Percentiles rank a stretch among this genome's conserved stretches.
These are phyloP conservation scores for Phaeomoniella chlamydospora DNA, from an alignment of 2,329 filamentous ascomycete genomes.

Conservation along the genomic window DNA sequence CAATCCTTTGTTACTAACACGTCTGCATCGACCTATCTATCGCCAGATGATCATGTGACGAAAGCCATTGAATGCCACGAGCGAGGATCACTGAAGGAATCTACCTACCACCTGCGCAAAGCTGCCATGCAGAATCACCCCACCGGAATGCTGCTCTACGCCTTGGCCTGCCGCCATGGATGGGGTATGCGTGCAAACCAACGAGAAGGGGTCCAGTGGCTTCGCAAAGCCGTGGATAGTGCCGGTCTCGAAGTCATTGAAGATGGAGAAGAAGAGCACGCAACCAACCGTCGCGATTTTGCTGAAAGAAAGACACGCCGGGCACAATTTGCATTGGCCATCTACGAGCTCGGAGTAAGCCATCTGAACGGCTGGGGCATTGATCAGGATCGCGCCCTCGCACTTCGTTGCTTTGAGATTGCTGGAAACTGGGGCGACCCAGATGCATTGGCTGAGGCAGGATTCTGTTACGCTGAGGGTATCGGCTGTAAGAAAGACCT, in stretches of 20 bases:
- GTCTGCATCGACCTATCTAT: slow-evolving; percentile 14
- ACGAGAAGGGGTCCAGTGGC: slow-evolving; percentile 78
- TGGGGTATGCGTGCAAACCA: slow-evolving; percentile 96
- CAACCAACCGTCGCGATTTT: slow-evolving; percentile 46
- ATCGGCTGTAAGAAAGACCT: slow-evolving; percentile 91
- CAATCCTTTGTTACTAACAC: slow-evolving; percentile 16
- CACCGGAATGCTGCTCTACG: slow-evolving; percentile 92
- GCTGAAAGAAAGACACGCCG: slow-evolving; percentile 68
- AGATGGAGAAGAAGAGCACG: slow-evolving; percentile 45
- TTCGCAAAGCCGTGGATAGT: slow-evolving; percentile 77
- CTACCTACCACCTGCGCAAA: slow-evolving; percentile 85
- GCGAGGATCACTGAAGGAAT: slow-evolving; percentile 75
- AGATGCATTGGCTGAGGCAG: slow-evolving; percentile 85
- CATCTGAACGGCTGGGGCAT: slow-evolving; percentile 99
- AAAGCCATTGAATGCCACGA: slow-evolving; percentile 88
- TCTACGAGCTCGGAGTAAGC: slow-evolving; percentile 91
- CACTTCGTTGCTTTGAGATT: slow-evolving; percentile 88
- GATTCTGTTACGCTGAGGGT: slow-evolving; percentile 90
- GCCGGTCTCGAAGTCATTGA: slow-evolving; percentile 72
- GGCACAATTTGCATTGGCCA: slow-evolving; percentile 85
- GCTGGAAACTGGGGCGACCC: slow-evolving; percentile 90
- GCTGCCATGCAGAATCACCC: slow-evolving; percentile 76
- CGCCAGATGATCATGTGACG: slow-evolving; percentile 69
- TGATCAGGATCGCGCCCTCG: slow-evolving; percentile 76
- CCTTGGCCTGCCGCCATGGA: slow-evolving; percentile 84